Evolutionary conservation across 352 stramenopile species (phyloP), one percentile per base, ranked within the genome.

Genomic region (Phytophthora sp.): DNA sequence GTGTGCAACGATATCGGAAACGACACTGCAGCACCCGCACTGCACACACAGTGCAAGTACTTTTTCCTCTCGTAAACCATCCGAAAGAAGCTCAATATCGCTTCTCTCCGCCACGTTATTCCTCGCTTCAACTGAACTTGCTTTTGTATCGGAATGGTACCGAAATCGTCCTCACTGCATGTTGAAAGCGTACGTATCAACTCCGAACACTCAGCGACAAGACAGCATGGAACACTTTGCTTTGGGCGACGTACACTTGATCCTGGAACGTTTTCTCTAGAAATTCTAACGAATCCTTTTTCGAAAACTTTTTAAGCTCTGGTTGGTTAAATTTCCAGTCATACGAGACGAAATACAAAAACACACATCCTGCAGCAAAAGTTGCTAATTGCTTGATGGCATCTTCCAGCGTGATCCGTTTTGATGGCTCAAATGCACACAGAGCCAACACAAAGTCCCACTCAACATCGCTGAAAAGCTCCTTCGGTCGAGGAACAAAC

Each of bases 371-470:
- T 36, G 31, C 18, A 45, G 38, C n/a, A 23, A 45, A 26, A 0
- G 7, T 45, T 18, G n/a, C 38, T 4, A 45, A 18, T 45, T 45
- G 18, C 18, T 45, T 26, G 12, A 45, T 26, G 18, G 7, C 38
- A 23, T 45, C 18, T 15, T 18, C 6, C 12, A 70, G 31, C 3
- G 47, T 47, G 4, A 65, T 38, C 1, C 62, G 35, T 20, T 42
- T 49, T 16, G 54, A 60, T 9, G 55, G 46, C 16, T 70, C 47
- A 50, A 70, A 56, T 3, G 54, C 36, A 30, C 62, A 70, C 18
- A 70, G 16, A 29, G 35, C 42, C 2, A 58, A 13, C 23, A 69
- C 61, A 35, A 69, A 69, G 13, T 57, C 42, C 61, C 61, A 64
- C 20, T 69, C 33, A 3, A 4, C 27, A 23, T 63, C 45, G 20